Percentiles rank a stretch among this genome's conserved stretches.
These are phyloP conservation scores for Tolypocladium paradoxum DNA, from an alignment of 2,329 filamentous ascomycete species.

Conservation along the genomic window DNA sequence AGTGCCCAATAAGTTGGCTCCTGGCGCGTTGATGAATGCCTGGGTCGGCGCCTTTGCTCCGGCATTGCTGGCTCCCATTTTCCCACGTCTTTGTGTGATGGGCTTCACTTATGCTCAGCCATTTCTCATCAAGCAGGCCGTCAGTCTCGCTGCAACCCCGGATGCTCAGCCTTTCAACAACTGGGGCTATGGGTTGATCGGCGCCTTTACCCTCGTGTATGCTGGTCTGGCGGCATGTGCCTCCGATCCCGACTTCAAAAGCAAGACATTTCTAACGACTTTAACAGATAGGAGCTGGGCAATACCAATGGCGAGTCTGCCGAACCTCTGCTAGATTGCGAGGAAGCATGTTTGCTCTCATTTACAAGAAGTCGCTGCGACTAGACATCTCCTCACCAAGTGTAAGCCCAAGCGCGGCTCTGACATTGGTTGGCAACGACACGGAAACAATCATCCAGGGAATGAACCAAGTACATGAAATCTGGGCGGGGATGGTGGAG, in stretches of 20 bases:
- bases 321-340: not conserved
- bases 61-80: not conserved
- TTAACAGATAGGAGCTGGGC: not conserved
- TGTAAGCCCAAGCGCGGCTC: not conserved
- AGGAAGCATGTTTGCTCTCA: not conserved
- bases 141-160: not conserved
- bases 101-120: not conserved
- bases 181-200: not conserved
- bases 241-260: not conserved
- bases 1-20: not conserved
- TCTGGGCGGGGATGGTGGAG: not conserved
- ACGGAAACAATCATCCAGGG: not conserved
- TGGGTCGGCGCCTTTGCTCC: not conserved
- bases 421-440: not conserved
- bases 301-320: not conserved
- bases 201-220: not conserved
- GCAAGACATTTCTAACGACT: not conserved
- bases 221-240: not conserved
- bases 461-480: not conserved
- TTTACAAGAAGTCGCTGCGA: not conserved
- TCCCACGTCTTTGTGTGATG: not conserved
- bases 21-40: not conserved
- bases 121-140: not conserved
- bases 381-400: not conserved
- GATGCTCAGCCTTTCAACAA: not conserved